Conservation (phyloP, 2,329 filamentous ascomycete species). For the Bipolaris sorokiniana region DNA sequence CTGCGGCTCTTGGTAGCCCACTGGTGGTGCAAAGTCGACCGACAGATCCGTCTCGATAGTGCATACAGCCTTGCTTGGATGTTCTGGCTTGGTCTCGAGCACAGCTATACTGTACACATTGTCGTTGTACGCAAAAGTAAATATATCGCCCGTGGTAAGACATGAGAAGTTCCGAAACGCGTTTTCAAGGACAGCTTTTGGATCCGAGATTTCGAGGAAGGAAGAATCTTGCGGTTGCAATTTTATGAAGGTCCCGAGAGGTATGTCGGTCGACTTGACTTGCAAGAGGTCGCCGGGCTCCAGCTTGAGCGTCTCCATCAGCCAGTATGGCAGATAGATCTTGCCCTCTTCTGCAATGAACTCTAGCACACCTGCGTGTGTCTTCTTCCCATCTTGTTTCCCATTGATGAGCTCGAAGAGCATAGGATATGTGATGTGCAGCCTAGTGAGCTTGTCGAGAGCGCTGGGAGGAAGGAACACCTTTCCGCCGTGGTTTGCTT, state of each 20-base stretch:
- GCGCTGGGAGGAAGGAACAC: constrained; percentile 96
- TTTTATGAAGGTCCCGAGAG: constrained; percentile 91
- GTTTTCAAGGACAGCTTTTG: constrained; percentile 95
- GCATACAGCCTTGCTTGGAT: constrained; percentile 82
- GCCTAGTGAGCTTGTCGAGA: constrained; percentile 91
- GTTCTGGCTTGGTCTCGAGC: constrained; percentile 86
- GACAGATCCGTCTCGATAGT: constrained; percentile 96
- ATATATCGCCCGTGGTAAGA: constrained; percentile 89
- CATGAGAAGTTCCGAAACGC: constrained; percentile 96
- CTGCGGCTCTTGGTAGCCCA: constrained; percentile 91
- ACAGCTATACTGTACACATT: constrained; percentile 92
- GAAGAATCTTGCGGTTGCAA: constrained; percentile 90
- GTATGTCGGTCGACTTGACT: constrained; percentile 91
- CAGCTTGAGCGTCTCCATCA: constrained; percentile 89
- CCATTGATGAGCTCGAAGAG: constrained; percentile 96
- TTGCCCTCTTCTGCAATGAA: constrained; percentile 98
- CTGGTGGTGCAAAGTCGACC: constrained; percentile 91
- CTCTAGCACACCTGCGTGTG: constrained; percentile 93
- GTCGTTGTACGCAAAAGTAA: constrained; percentile 97
- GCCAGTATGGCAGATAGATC: constrained; percentile 95
- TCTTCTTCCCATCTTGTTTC: constrained; percentile 81
- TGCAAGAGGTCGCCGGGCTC: constrained; percentile 95
- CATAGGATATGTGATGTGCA: constrained; percentile 97
- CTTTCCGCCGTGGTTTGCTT: constrained; percentile 96
- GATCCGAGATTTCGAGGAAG: constrained; percentile 96